Base-by-base conservation (phyloP, 2,329 filamentous ascomycete genomes). In the Trematosphaeria pertusa region DNA sequence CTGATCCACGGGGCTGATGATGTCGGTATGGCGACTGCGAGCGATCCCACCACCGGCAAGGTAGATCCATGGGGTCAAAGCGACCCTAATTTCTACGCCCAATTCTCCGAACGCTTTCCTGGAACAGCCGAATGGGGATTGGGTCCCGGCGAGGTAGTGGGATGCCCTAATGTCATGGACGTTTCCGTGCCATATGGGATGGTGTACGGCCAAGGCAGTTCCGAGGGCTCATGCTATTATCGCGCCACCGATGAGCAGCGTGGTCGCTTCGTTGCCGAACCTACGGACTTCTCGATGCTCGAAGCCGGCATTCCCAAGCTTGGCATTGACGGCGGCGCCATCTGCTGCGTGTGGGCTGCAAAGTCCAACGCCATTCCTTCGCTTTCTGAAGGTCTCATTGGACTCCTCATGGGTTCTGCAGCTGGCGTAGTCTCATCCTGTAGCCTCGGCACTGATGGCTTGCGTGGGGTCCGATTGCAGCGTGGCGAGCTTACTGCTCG, bases 321-420 rank as follows among this genome's bases (percentile, higher is more conserved):
- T 14, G 85, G 87, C 2, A 81, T 85, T 50, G 78, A 87, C 40
- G 81, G 78, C 0, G 88, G 94, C 52, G 84, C 87, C 2, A 81
- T 94, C 14, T 89, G 85, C 56, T 85, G 87, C 31, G 85, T 96
- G 3, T 97, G 93, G 93, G 87, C 97, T 54, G 90, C 92, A 26
- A 97, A 96, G 66, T 88, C 90, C 1, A 75, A 83, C 7, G 78
- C 83, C 4, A 81, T 96, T 21, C 85, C 88, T 10, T 80, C 82
- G 8, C 78, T 86, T 46, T 95, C 91, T 0, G 82, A 88, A 50
- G 89, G 88, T 4, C 79, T 94, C 66, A 76, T 96, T 43, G 92
- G 91, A 4, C 89, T 96, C 60, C 74, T 97, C 63, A 86, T 85
- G 33, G 93, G 91, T 5, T 94, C 91, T 15, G 90, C 92, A 3